phyloP scores from a whole-genome alignment of 2,329 filamentous ascomycete species.

The Phialophora expanda region DNA sequence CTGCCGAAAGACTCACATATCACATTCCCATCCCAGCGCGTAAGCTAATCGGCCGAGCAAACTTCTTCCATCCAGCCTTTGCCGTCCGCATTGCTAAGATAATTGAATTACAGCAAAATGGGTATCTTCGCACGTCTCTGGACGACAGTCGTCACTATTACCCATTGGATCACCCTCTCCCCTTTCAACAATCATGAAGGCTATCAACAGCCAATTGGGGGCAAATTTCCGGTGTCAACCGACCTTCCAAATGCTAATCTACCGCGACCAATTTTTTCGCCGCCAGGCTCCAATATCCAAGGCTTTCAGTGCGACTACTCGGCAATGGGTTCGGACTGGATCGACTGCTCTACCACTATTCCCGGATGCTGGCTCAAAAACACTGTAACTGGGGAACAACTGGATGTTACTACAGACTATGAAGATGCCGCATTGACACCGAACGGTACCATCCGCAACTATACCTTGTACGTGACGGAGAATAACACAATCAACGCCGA shows the following conservation, averaged over 20 bases:
- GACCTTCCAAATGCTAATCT: background rate
- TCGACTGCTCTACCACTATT: conserved; percentile 11
- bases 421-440: conserved; percentile 18
- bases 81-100: too few species aligned
- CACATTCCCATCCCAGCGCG: too few species aligned
- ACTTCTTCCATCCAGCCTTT: too few species aligned
- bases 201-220: background rate
- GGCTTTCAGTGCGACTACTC: conserved; percentile 4
- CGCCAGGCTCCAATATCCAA: background rate
- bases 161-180: background rate
- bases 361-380: conserved; percentile 23
- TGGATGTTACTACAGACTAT: conserved; percentile 24
- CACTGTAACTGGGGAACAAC: conserved; percentile 6
- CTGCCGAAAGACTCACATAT: too few species aligned
- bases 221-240: background rate
- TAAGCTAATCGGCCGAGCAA: too few species aligned
- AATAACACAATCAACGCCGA: conserved; percentile 4
- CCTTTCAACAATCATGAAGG: background rate
- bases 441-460: conserved; percentile 19
- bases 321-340: conserved; percentile 10
- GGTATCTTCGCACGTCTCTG: background rate
- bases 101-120: too few species aligned
- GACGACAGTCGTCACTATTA: background rate
- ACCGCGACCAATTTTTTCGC: background rate
- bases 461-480: conserved; percentile 19